phyloP scores from a whole-genome alignment of 768 basidiomycete genomes.

The Mycena rosella region DNA sequence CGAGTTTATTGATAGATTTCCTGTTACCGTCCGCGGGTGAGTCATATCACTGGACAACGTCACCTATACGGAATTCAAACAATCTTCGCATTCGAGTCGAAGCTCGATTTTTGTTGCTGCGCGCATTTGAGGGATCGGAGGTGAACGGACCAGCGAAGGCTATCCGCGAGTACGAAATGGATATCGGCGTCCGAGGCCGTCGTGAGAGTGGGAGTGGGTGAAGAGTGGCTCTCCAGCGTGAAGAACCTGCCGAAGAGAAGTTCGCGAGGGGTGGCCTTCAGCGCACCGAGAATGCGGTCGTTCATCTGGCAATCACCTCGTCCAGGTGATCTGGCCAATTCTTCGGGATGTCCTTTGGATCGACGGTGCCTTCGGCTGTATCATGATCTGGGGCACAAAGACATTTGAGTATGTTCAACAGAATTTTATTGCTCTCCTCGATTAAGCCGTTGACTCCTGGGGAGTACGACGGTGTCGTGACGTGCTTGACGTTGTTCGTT shows the following conservation, averaged over 20 bases:
- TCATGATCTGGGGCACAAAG: no score
- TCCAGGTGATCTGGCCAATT: conserved; percentile 44
- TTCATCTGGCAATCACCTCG: no score
- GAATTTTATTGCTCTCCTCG: no score
- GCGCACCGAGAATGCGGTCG: conserved; percentile 41
- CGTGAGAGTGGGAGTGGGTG: background rate
- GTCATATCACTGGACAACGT: no score
- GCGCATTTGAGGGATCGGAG: conserved; percentile 34
- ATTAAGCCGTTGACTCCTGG: conserved; percentile 42
- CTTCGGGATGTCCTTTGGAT: conserved; percentile 34
- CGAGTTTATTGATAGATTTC: no score
- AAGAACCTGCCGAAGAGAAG: conserved; percentile 46
- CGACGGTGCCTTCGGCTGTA: conserved; percentile 21
- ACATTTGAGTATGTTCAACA: conserved; percentile 36
- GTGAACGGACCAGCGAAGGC: no score
- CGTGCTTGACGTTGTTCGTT: conserved; percentile 31
- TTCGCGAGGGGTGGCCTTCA: no score
- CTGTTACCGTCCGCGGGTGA: no score
- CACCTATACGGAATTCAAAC: no score
- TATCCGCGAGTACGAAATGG: no score
- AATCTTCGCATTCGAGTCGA: conserved; percentile 35
- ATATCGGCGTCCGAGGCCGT: no score
- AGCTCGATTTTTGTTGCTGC: conserved; percentile 33
- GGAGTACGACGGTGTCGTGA: conserved; percentile 28
- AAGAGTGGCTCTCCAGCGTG: conserved; percentile 18